These are phyloP conservation scores for Tylopilus vinaceipallidus DNA, from an alignment of 768 basidiomycete genomes.

Conservation along the genomic window DNA sequence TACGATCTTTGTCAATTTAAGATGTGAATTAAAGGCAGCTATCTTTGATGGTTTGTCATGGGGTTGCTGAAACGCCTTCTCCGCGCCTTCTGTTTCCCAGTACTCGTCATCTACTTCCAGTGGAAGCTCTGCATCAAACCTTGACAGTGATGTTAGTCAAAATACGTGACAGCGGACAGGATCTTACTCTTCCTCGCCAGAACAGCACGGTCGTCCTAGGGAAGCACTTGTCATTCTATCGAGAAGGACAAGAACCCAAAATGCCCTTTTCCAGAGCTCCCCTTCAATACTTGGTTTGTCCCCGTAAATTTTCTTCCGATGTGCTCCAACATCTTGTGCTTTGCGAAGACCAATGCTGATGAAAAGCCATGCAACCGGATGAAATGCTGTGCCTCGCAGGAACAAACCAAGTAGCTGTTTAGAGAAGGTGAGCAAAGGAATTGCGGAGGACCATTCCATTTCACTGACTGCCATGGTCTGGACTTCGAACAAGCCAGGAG, in stretches of 20 bases:
- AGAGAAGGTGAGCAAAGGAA: slow-evolving; percentile 7
- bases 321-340: slow-evolving; percentile 75
- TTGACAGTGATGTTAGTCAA: slow-evolving; percentile 31
- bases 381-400: slow-evolving; percentile 46
- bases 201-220: slow-evolving; percentile 54
- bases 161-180: neutral
- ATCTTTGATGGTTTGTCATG: slow-evolving; percentile 53
- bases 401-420: slow-evolving; percentile 54
- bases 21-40: slow-evolving; percentile 59
- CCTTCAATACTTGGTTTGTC: slow-evolving; percentile 48
- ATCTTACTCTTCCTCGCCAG: slow-evolving; percentile 67
- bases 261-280: slow-evolving; percentile 77
- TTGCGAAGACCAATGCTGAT: slow-evolving; percentile 56
- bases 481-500: slow-evolving; percentile 60
- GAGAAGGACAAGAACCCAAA: slow-evolving; percentile 65
- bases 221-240: slow-evolving; percentile 55
- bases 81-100: slow-evolving; percentile 58
- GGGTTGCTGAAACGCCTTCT: slow-evolving; percentile 66
- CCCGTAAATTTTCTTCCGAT: slow-evolving; percentile 59
- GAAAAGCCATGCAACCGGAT: slow-evolving; percentile 53
- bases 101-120: slow-evolving; percentile 82
- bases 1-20: slow-evolving; percentile 67
- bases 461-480: slow-evolving; percentile 51
- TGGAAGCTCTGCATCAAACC: slow-evolving; percentile 81
- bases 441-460: slow-evolving; percentile 1